Evolutionary conservation across 2,329 filamentous ascomycete species (phyloP), one percentile per base, ranked within the genome.

Genomic region (Colletotrichum sp.): DNA sequence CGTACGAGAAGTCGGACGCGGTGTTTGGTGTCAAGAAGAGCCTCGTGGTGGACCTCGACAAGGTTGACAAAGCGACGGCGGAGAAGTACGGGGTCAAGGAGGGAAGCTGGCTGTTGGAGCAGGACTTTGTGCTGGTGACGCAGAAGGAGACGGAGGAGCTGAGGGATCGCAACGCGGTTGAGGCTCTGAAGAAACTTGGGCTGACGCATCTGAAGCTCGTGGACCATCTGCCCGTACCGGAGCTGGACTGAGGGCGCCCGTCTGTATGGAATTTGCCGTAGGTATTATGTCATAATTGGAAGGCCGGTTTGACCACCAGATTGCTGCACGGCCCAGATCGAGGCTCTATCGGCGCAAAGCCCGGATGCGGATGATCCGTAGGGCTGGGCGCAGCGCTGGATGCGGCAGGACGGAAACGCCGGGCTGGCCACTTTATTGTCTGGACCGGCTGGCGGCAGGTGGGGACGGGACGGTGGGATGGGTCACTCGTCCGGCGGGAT

Each of bases 1-100:
- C 93, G 1, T 97, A 96, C 81, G 94, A 96, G 85, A 94, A 91
- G 1, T 94, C 93, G 0, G 95, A 97, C 81, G 94, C 95, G 0
- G 95, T 97, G 2, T 97, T 97, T 79, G 95, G 95, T 24, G 95
- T 97, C 73, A 98, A 97, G 83, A 89, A 95, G 81, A 95, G 93
- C 32, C 87, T 97, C 14, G 86, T 95, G n/a, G 88, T 95, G 16
- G 93, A 95, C 78, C 85, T 84, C 78, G 88, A 76, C 85, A 89
- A 80, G 86, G 91, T 78, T 65, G 86, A 85, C 84, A 88, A 82
- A 38, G 87, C 88, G 59, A 88, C 88, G 72, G 91, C 93, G 0
- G 83, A 87, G 78, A 86, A 91, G 79, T 94, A 96, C 81, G 88
- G 86, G 18, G 91, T 95, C 7, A 82, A 89, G 36, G 90, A 93